Evolutionary conservation across 495 filamentous ascomycete species (phyloP).

Genomic region (Podospora appendiculata): DNA sequence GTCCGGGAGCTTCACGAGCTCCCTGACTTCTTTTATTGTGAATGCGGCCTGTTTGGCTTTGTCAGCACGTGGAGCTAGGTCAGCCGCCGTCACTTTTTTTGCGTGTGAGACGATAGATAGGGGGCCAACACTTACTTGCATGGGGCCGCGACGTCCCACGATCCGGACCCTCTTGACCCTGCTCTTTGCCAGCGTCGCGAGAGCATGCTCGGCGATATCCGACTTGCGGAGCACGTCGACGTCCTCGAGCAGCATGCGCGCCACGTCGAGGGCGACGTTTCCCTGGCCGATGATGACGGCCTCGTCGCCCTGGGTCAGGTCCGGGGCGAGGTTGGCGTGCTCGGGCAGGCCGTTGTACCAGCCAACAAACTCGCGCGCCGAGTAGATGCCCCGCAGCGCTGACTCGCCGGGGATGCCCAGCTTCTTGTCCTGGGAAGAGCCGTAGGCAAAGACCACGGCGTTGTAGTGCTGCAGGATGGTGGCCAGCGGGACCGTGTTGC

Average conservation of each 20-base stretch:
- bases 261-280: conserved; percentile 92
- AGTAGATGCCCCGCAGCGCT: conserved; percentile 63
- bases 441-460: conserved; percentile 88
- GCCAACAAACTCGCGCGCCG: conserved; percentile 88
- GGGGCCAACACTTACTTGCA: conserved; percentile 62
- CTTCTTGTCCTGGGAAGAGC: conserved; percentile 72
- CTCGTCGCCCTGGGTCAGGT: conserved; percentile 69
- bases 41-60: conserved; percentile 59
- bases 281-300: conserved; percentile 90
- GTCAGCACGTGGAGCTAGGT: neutral
- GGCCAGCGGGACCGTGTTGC: conserved; percentile 55
- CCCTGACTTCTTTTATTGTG: conserved; percentile 87
- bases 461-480: conserved; percentile 77
- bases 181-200: conserved; percentile 66
- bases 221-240: conserved; percentile 68
- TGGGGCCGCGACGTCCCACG: conserved; percentile 76
- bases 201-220: conserved; percentile 78
- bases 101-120: neutral
- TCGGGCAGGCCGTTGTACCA: conserved; percentile 98
- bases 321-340: conserved; percentile 65
- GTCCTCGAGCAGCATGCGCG: conserved; percentile 71
- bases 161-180: conserved; percentile 72
- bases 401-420: conserved; percentile 79
- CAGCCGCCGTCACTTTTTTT: too few relatives aligned
- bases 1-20: conserved; percentile 68